A percentile compares a stretch with the other conserved stretches of the same genome.
phyloP scores from a whole-genome alignment of 2,329 filamentous ascomycete species.

The Phialophora verrucosa region DNA sequence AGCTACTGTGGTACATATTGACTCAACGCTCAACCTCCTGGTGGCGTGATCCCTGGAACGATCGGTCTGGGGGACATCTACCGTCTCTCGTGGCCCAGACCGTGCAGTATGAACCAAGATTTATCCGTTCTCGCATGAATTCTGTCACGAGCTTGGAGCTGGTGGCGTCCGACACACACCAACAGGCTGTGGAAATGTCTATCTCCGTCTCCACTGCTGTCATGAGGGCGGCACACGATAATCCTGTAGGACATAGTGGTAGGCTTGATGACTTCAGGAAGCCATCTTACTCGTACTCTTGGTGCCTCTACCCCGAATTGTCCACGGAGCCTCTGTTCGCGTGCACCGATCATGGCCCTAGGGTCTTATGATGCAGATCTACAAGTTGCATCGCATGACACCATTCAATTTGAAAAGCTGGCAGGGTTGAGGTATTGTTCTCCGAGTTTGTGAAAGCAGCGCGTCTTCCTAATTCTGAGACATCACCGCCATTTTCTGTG shows the following conservation, averaged over 20 bases:
- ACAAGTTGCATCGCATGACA: conserved; percentile 20
- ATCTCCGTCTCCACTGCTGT: conserved; percentile 20
- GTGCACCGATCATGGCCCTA: background rate
- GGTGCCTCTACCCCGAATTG: conserved; percentile 2
- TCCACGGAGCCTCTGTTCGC: conserved; percentile 4
- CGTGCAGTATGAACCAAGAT: background rate
- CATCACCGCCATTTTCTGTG: background rate
- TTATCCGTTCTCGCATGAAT: conserved; percentile 12
- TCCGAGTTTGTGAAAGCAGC: background rate
- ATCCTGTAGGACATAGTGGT: conserved; percentile 10
- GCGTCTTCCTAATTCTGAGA: background rate
- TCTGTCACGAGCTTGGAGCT: conserved; percentile 9
- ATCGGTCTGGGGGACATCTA: background rate
- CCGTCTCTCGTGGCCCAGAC: background rate
- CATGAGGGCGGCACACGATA: conserved; percentile 20
- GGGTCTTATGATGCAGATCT: background rate
- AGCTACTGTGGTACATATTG: background rate
- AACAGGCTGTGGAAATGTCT: background rate
- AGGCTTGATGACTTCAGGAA: background rate
- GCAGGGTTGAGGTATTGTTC: background rate
- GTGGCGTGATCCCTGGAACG: background rate
- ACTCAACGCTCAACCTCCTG: background rate
- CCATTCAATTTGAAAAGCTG: background rate
- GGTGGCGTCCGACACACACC: background rate
- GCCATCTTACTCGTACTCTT: background rate